Conservation (phyloP, 768 basidiomycete species). For the Mycena galopus region DNA sequence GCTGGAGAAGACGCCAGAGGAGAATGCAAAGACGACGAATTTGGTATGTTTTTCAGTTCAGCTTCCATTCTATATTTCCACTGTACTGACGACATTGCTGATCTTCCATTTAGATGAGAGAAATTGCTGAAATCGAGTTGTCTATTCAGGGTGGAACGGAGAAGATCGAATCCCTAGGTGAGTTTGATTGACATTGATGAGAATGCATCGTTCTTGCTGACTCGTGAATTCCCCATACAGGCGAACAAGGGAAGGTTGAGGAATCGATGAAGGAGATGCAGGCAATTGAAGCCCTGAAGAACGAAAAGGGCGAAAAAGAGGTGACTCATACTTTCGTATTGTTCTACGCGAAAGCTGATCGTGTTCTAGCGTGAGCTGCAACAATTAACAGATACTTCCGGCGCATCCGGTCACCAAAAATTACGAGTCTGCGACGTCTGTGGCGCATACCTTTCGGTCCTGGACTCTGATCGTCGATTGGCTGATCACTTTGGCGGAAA, state of each 20-base stretch:
- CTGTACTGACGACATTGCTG: not conserved
- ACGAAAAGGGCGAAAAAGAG: conserved; percentile 96
- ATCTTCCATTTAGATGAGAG: conserved; percentile 80
- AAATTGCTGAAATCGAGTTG: conserved; percentile 99
- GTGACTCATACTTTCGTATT: conserved; percentile 50
- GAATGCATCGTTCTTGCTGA: conserved; percentile 27
- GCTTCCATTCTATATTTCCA: conserved; percentile 4
- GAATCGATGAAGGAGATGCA: conserved; percentile 99
- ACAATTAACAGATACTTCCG: conserved; percentile 96
- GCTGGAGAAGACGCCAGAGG: conserved; percentile 99
- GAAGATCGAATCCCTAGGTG: conserved; percentile 95
- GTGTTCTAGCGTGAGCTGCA: conserved; percentile 86
- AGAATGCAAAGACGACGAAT: conserved; percentile 99
- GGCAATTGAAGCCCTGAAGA: conserved; percentile 97
- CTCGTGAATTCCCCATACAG: conserved; percentile 51
- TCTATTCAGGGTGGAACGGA: conserved; percentile 99
- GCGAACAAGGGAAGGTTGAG: conserved; percentile 99
- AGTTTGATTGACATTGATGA: conserved; percentile 41
- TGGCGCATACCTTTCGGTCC: conserved; percentile 97
- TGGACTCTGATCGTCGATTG: conserved; percentile 97
- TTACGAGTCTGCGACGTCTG: conserved; percentile 99
- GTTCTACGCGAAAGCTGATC: conserved; percentile 28
- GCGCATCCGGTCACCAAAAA: conserved; percentile 99
- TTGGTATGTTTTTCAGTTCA: conserved; percentile 64
- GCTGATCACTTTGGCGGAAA: conserved; percentile 99